Percentiles rank a stretch among this genome's conserved stretches.
These are phyloP conservation scores for Scheffersomyces illinoinensis DNA, from an alignment of 1,139 yeast genomes.

Conservation along the genomic window DNA sequence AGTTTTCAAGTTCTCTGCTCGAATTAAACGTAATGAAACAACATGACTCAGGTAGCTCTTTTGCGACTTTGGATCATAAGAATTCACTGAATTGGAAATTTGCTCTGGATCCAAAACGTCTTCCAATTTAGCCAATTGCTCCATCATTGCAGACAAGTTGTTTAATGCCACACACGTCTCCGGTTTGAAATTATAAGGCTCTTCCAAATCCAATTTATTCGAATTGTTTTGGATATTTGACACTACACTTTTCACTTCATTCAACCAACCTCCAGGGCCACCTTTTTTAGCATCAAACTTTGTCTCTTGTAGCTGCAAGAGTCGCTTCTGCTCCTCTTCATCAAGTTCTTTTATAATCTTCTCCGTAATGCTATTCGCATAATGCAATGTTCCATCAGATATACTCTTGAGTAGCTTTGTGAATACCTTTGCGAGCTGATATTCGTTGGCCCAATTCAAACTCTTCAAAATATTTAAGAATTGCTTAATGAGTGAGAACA, in stretches of 20 bases:
- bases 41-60: conserved; percentile 50
- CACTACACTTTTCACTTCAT: conserved; percentile 49
- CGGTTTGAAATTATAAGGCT: conserved; percentile 61
- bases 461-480: conserved; percentile 54
- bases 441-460: conserved; percentile 62
- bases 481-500: conserved; percentile 63
- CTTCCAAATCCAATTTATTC: conserved; percentile 40
- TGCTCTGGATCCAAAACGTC: conserved; percentile 61
- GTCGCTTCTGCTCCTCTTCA: conserved; percentile 34
- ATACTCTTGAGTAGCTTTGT: conserved; percentile 62
- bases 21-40: conserved; percentile 64
- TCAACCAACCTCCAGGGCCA: conserved; percentile 34
- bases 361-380: conserved; percentile 49
- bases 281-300: conserved; percentile 23
- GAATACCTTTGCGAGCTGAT: conserved; percentile 59
- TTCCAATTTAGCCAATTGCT: conserved; percentile 61
- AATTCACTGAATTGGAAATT: conserved; percentile 48
- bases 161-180: conserved; percentile 77
- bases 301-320: conserved; percentile 27
- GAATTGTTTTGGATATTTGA: conserved; percentile 44
- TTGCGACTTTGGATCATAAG: conserved; percentile 30
- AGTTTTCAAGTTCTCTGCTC: conserved; percentile 70
- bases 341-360: conserved; percentile 52
- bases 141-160: conserved; percentile 63
- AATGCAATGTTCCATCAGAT: conserved; percentile 59